These are phyloP conservation scores for Phytophthora agathidicida DNA, from an alignment of 352 stramenopile genomes.

Conservation along the genomic window DNA sequence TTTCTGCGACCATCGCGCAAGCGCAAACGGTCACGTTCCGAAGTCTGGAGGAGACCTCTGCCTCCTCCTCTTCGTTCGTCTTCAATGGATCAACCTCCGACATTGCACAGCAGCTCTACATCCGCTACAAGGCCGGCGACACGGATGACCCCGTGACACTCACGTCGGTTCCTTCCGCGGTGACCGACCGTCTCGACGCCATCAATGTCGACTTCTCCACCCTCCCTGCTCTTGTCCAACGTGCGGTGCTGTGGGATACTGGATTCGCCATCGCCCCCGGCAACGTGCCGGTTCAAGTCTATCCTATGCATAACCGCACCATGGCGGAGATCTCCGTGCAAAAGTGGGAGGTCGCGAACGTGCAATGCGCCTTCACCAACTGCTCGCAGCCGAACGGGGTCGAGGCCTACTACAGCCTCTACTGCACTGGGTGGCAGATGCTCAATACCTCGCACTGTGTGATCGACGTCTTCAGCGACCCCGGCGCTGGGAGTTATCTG, in stretches of 20 bases:
- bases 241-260: constrained; percentile 42
- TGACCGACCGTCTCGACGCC: constrained; percentile 15
- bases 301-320: constrained; percentile 10
- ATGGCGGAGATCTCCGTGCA: constrained; percentile 34
- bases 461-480: constrained; percentile 20
- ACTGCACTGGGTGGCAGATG: constrained; percentile 44
- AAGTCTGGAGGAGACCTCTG: constrained; percentile 16
- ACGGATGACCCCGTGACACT: constrained; percentile 7
- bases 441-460: constrained; percentile 33
- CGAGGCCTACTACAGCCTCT: constrained; percentile 15
- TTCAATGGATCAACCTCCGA: constrained; percentile 44
- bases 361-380: constrained; percentile 20
- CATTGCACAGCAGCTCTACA: constrained; percentile 41
- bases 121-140: constrained; percentile 25
- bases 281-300: constrained; percentile 21
- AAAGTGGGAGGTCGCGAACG: constrained; percentile 10
- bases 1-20: background rate
- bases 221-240: constrained; percentile 33
- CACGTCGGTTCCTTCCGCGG: constrained; percentile 9
- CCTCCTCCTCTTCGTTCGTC: constrained; percentile 5
- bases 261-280: constrained; percentile 24
- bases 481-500: constrained; percentile 2
- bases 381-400: constrained; percentile 30
- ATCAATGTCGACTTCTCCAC: constrained; percentile 21
- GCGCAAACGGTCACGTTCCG: constrained; percentile 20